Percentiles rank a stretch among this genome's conserved stretches.
Conservation (phyloP, 371 early-diverging fungal species). For the Entomophthora muscae region DNA sequence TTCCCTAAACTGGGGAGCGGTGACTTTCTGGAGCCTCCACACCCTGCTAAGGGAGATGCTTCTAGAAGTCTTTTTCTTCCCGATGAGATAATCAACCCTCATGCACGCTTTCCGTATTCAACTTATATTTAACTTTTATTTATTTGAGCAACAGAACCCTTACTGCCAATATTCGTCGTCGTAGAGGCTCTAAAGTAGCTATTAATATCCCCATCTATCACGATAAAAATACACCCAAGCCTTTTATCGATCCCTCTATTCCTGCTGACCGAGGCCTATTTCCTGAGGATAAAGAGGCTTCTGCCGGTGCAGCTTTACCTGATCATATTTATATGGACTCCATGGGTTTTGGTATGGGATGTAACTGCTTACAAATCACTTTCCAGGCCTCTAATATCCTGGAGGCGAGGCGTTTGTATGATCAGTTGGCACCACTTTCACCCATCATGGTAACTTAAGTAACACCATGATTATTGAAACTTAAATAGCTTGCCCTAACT, state of each 20-base stretch:
- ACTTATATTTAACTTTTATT: constrained; percentile 5
- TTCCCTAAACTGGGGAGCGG: constrained; percentile 79
- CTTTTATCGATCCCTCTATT: constrained; percentile 78
- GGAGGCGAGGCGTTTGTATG: constrained; percentile 88
- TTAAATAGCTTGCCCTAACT: constrained; percentile 59
- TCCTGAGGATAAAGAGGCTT: constrained; percentile 40
- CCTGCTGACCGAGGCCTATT: constrained; percentile 37
- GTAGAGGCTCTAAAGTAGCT: constrained; percentile 82
- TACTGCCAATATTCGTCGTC: constrained; percentile 82
- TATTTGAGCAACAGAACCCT: constrained; percentile 46
- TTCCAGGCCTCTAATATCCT: constrained; percentile 94
- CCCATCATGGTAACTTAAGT: constrained; percentile 60
- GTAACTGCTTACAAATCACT: constrained; percentile 96
- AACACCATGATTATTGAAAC: constrained; percentile 1
- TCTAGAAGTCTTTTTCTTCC: constrained; percentile 80
- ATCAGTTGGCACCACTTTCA: constrained; percentile 83
- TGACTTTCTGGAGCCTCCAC: constrained; percentile 52
- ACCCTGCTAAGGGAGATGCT: constrained; percentile 43
- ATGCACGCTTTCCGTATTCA: constrained; percentile 75
- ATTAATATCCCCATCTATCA: constrained; percentile 75
- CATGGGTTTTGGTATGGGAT: constrained; percentile 99
- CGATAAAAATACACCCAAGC: constrained; percentile 69
- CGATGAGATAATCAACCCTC: constrained; percentile 85
- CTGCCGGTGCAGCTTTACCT: constrained; percentile 53
- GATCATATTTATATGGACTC: constrained; percentile 97